Percentiles rank a stretch among this genome's conserved stretches.
Evolutionary conservation across 306 rosid species (phyloP).

Genomic region (Cucurbita maxima): DNA sequence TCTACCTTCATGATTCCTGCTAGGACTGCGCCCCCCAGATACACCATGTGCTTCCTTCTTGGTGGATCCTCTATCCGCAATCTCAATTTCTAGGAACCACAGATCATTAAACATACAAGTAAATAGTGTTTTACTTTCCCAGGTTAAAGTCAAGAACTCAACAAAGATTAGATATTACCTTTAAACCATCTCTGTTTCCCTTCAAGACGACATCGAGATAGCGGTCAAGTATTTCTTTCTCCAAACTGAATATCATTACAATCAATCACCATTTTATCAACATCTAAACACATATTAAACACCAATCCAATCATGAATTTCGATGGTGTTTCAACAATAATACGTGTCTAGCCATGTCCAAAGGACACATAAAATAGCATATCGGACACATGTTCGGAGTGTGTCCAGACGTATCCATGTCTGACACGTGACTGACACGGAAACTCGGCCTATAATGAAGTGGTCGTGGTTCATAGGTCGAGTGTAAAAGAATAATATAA

Average conservation of each 20-base stretch:
- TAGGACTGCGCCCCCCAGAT: slow-evolving; percentile 98
- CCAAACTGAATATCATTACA: slow-evolving; percentile 52
- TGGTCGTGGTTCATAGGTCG: background rate
- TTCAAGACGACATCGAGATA: slow-evolving; percentile 84
- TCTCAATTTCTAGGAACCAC: slow-evolving; percentile 55
- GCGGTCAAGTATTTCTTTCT: slow-evolving; percentile 86
- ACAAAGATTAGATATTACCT: slow-evolving; percentile 34
- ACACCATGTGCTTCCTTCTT: slow-evolving; percentile 97
- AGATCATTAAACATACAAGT: background rate
- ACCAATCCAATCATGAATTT: background rate
- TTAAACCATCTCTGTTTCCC: slow-evolving; percentile 90
- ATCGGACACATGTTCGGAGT: too few species aligned
- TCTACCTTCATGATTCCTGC: slow-evolving; percentile 96
- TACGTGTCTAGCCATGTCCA: background rate
- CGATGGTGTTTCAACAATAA: background rate
- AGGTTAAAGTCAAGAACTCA: background rate
- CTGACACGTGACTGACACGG: too few species aligned
- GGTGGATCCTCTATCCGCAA: slow-evolving; percentile 96
- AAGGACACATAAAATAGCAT: too few species aligned
- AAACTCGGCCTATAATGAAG: too few species aligned
- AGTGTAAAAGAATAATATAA: background rate
- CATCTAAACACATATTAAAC: too few species aligned
- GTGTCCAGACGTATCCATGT: too few species aligned
- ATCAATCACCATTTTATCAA: background rate
- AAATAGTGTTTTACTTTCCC: background rate